Evolutionary conservation across 169 alveolate species (phyloP).

Genomic region (Cryptosporidium meleagridis): DNA sequence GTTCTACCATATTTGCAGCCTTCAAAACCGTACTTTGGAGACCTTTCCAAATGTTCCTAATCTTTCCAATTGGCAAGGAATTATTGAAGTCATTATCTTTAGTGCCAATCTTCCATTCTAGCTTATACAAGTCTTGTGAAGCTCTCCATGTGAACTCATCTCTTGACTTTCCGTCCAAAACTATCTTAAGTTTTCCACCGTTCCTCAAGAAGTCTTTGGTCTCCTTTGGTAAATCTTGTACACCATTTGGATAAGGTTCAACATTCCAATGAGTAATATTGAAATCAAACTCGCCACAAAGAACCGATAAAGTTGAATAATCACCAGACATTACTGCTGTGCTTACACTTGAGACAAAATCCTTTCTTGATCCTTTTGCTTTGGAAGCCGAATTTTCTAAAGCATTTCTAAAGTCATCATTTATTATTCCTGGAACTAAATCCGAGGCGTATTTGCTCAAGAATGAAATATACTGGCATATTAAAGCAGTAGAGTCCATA

Average conservation of each 20-base stretch:
- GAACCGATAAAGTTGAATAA: conserved; percentile 15
- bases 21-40: conserved; percentile 86
- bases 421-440: conserved; percentile 50
- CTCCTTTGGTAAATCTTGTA: conserved; percentile 89
- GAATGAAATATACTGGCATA: conserved; percentile 30
- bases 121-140: conserved; percentile 84
- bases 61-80: conserved; percentile 87
- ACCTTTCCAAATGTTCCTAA: conserved; percentile 90
- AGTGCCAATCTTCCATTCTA: conserved; percentile 89
- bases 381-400: conserved; percentile 43
- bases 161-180: conserved; percentile 79
- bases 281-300: conserved; percentile 80
- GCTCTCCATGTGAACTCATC: conserved; percentile 84
- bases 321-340: conserved; percentile 33
- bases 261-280: conserved; percentile 89
- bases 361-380: conserved; percentile 42
- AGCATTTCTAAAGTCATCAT: conserved; percentile 30
- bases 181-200: conserved; percentile 85
- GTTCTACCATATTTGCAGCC: conserved; percentile 87
- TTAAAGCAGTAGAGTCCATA: conserved; percentile 28
- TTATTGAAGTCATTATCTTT: conserved; percentile 84
- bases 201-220: conserved; percentile 87
- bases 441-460: conserved; percentile 32
- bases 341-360: conserved; percentile 34
- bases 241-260: conserved; percentile 93